A percentile compares a stretch with the other conserved stretches of the same genome.
Evolutionary conservation across 2,329 filamentous ascomycete genomes (phyloP).

Genomic region (Chaetomiaceae sp.): DNA sequence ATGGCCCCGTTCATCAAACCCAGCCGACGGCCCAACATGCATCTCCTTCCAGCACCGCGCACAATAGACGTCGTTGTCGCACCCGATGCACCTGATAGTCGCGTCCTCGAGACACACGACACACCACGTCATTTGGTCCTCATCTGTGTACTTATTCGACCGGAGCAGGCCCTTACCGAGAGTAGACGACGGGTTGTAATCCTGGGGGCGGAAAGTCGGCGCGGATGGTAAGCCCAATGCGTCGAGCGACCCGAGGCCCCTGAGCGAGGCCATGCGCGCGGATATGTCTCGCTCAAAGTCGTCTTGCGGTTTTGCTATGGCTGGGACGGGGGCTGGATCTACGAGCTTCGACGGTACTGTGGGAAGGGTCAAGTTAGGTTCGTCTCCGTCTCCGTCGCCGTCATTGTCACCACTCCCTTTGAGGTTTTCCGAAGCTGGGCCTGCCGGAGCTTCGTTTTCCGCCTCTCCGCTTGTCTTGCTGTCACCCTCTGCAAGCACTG

Average conservation of each 20-base stretch:
- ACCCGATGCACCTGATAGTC: slow-evolving; percentile 66
- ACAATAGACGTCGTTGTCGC: slow-evolving; percentile 70
- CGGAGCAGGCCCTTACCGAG: slow-evolving; percentile 36
- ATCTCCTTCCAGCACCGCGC: slow-evolving; percentile 75
- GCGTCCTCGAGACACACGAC: slow-evolving; percentile 78
- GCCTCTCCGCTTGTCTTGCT: neutral
- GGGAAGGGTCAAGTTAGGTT: slow-evolving; percentile 39
- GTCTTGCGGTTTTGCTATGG: neutral
- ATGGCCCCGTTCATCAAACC: slow-evolving; percentile 67
- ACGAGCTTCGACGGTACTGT: slow-evolving; percentile 43
- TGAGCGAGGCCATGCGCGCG: slow-evolving; percentile 50
- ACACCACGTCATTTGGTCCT: slow-evolving; percentile 74
- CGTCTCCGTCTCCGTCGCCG: slow-evolving; percentile 12
- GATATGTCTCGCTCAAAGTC: slow-evolving; percentile 45
- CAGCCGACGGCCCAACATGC: slow-evolving; percentile 65
- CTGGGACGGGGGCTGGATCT: slow-evolving; percentile 31
- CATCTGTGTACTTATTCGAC: slow-evolving; percentile 54
- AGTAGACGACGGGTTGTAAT: slow-evolving; percentile 28
- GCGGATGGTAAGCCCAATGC: slow-evolving; percentile 45
- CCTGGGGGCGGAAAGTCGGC: slow-evolving; percentile 46
- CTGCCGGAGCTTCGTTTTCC: neutral
- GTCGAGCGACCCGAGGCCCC: slow-evolving; percentile 34
- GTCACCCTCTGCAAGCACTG: neutral
- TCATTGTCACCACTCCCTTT: too few species aligned
- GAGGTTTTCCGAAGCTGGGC: neutral